Evolutionary conservation across 345 rosid genomes (phyloP).

Genomic region (Corchorus capsularis): DNA sequence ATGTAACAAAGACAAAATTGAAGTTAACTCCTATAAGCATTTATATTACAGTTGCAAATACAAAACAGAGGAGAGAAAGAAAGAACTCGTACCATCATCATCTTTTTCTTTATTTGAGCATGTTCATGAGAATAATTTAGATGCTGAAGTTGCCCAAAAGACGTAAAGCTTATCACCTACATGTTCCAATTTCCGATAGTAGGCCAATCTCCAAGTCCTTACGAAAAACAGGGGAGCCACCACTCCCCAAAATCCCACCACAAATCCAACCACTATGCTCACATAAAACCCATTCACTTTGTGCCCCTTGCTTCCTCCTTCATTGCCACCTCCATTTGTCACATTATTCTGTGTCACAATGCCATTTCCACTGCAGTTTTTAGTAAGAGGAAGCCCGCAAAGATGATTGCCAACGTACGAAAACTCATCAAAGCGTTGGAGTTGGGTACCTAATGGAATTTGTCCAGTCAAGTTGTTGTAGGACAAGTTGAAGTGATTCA

Average conservation of each 20-base stretch:
- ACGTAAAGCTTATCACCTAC: neutral
- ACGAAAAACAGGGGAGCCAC: neutral
- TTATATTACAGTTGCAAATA: no score
- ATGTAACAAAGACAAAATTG: no score
- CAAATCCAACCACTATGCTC: conserved; percentile 19
- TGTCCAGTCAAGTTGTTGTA: conserved; percentile 12
- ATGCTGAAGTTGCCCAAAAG: neutral
- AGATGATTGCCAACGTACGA: conserved; percentile 18
- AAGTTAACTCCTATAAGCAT: no score
- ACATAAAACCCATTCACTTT: conserved; percentile 16
- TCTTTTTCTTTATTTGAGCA: no score
- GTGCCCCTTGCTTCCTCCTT: neutral
- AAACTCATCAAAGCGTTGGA: conserved; percentile 23
- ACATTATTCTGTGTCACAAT: neutral
- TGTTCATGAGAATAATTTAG: no score
- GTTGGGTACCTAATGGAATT: conserved; percentile 22
- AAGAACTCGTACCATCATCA: no score
- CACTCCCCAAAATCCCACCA: conserved; percentile 8
- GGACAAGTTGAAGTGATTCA: conserved; percentile 24
- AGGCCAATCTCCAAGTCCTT: conserved; percentile 1
- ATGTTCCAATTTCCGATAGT: neutral
- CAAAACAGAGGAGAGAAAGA: no score
- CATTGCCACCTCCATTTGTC: neutral
- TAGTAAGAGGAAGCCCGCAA: conserved; percentile 17
- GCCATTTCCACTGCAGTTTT: neutral